A percentile compares a stretch with the other conserved stretches of the same genome.
Evolutionary conservation across 805 yeast species (phyloP).

Genomic region (Yarrowia phangngaensis): DNA sequence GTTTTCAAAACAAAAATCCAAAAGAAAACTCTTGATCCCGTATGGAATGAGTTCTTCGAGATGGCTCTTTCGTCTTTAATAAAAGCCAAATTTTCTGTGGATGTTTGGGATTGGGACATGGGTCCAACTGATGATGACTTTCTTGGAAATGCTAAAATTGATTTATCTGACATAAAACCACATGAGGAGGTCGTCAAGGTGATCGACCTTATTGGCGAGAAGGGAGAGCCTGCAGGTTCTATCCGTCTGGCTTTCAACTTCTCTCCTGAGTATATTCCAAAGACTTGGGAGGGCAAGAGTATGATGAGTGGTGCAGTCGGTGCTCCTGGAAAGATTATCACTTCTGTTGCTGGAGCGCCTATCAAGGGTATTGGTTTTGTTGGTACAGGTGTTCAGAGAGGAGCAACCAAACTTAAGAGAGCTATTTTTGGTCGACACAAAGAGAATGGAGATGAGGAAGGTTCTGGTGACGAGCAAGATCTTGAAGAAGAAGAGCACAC

Average conservation of each 20-base stretch:
- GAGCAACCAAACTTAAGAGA: slow-evolving; percentile 28
- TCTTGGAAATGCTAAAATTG: slow-evolving; percentile 61
- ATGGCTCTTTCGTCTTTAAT: slow-evolving; percentile 59
- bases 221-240: slow-evolving; percentile 53
- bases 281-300: slow-evolving; percentile 32
- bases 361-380: slow-evolving; percentile 50
- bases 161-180: slow-evolving; percentile 60
- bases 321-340: slow-evolving; percentile 43
- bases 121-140: slow-evolving; percentile 82
- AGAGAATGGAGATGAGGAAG: slow-evolving; percentile 14
- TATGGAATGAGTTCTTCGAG: slow-evolving; percentile 69
- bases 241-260: slow-evolving; percentile 58
- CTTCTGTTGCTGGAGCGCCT: slow-evolving; percentile 50
- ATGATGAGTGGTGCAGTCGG: slow-evolving; percentile 32
- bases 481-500: slow-evolving; percentile 7
- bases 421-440: slow-evolving; percentile 34
- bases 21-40: slow-evolving; percentile 88
- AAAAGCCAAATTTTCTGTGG: slow-evolving; percentile 54
- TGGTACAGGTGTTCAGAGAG: slow-evolving; percentile 42
- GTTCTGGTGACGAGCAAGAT: slow-evolving; percentile 13
- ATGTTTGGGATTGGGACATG: slow-evolving; percentile 86
- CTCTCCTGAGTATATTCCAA: slow-evolving; percentile 61
- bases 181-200: slow-evolving; percentile 50
- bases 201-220: slow-evolving; percentile 46
- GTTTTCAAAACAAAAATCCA: slow-evolving; percentile 71